A percentile compares a stretch with the other conserved stretches of the same genome.
Evolutionary conservation across 2,329 filamentous ascomycete species (phyloP).

Genomic region (Nemania serpens): DNA sequence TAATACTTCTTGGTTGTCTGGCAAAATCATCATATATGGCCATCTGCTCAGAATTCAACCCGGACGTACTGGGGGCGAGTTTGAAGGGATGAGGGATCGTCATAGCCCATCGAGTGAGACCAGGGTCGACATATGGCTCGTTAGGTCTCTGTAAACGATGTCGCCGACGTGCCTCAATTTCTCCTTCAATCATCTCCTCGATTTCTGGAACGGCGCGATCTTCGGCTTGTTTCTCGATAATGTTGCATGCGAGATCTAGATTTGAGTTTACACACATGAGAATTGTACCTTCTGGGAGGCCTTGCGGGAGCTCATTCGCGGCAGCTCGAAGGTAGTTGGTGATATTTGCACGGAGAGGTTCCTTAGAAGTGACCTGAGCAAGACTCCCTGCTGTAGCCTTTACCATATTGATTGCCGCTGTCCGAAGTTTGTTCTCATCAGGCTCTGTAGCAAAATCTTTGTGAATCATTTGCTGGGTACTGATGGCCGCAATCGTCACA

Average conservation of each 20-base stretch:
- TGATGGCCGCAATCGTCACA: slow-evolving; percentile 96
- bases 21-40: slow-evolving; percentile 97
- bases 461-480: slow-evolving; percentile 90
- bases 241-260: slow-evolving; percentile 86
- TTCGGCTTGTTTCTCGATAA: slow-evolving; percentile 95
- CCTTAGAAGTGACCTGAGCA: slow-evolving; percentile 96
- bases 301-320: slow-evolving; percentile 72
- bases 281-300: slow-evolving; percentile 90
- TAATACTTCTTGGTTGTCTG: slow-evolving; percentile 72
- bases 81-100: slow-evolving; percentile 95
- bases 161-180: slow-evolving; percentile 76
- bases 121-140: slow-evolving; percentile 81
- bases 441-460: slow-evolving; percentile 96
- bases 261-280: slow-evolving; percentile 99
- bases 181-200: slow-evolving; percentile 85
- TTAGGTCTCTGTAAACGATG: slow-evolving; percentile 77
- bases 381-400: slow-evolving; percentile 92
- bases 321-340: slow-evolving; percentile 88
- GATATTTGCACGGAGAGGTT: slow-evolving; percentile 93
- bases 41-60: slow-evolving; percentile 89
- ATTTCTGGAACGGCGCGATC: slow-evolving; percentile 93
- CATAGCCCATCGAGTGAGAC: slow-evolving; percentile 87
- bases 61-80: slow-evolving; percentile 69
- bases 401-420: slow-evolving; percentile 89
- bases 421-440: slow-evolving; percentile 84